These are phyloP conservation scores for Jatropha multifida DNA, from an alignment of 441 rosid genomes.

Conservation along the genomic window DNA sequence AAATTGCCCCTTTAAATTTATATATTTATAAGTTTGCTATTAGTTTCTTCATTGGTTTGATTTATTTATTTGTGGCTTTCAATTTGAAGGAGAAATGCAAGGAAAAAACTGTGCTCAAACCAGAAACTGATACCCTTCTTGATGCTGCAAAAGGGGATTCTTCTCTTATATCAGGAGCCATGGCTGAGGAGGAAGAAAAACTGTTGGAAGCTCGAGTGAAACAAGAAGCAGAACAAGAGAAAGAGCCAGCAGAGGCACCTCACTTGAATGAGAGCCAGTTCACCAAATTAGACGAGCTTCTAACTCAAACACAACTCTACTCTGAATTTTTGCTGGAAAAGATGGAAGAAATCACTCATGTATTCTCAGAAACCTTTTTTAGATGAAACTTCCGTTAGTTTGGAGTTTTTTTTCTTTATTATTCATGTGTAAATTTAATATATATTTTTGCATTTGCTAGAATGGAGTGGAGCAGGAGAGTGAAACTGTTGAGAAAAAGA, in stretches of 20 bases:
- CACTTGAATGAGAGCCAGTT: conserved; percentile 55
- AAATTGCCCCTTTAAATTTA: not conserved
- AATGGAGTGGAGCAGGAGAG: conserved; percentile 50
- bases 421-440: conserved; percentile 11
- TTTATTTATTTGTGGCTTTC: conserved; percentile 1
- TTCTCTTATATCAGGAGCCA: conserved; percentile 47
- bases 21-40: not conserved
- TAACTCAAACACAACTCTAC: conserved; percentile 83
- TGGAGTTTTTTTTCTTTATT: not conserved
- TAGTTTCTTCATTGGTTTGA: not conserved
- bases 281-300: conserved; percentile 78
- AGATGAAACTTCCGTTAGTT: conserved; percentile 14
- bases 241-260: conserved; percentile 35
- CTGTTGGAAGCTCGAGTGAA: conserved; percentile 50
- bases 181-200: conserved; percentile 71
- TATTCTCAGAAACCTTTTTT: conserved; percentile 31
- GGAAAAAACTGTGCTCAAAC: conserved; percentile 25
- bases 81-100: conserved; percentile 53
- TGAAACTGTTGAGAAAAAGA: conserved; percentile 44
- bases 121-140: conserved; percentile 45
- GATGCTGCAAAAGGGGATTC: conserved; percentile 53
- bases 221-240: conserved; percentile 35
- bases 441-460: conserved; percentile 38
- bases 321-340: conserved; percentile 85
- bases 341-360: conserved; percentile 81